Conservation (phyloP, 805 yeast species). For the Sugiyamaella americana region DNA sequence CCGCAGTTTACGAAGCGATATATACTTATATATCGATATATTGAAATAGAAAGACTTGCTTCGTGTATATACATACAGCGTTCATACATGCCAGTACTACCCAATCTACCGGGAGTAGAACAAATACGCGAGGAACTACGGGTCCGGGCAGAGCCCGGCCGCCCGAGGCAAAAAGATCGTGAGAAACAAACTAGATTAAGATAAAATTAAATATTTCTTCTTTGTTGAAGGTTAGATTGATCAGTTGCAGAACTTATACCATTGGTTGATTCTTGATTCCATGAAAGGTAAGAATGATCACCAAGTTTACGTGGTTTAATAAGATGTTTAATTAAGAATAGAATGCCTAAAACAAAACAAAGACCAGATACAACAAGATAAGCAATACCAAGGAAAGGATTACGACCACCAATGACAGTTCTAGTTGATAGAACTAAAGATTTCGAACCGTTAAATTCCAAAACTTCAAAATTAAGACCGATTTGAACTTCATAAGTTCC, state of each 20-base stretch:
- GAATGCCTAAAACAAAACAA: constrained; percentile 61
- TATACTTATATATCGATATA: too few species aligned
- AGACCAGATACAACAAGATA: constrained; percentile 80
- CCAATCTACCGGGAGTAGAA: too few species aligned
- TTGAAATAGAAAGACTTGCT: too few species aligned
- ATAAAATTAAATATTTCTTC: background rate
- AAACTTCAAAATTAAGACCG: constrained; percentile 74
- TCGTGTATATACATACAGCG: too few species aligned
- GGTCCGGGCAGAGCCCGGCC: background rate
- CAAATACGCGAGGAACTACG: background rate
- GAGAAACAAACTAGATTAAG: too few species aligned
- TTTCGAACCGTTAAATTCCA: constrained; percentile 84
- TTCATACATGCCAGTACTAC: too few species aligned
- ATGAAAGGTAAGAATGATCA: constrained; percentile 63
- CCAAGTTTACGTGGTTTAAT: constrained; percentile 81
- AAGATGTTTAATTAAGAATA: constrained; percentile 74
- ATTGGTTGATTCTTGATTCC: constrained; percentile 32
- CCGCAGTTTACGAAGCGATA: too few species aligned
- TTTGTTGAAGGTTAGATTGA: background rate
- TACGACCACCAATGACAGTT: constrained; percentile 81
- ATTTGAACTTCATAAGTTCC: constrained; percentile 70
- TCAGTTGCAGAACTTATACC: constrained; percentile 11
- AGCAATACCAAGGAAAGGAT: constrained; percentile 75
- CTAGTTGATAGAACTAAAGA: constrained; percentile 75
- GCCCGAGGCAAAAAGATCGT: background rate